Conservation (phyloP, 257 asterid species). For the Parsonsia alboflavescens region DNA sequence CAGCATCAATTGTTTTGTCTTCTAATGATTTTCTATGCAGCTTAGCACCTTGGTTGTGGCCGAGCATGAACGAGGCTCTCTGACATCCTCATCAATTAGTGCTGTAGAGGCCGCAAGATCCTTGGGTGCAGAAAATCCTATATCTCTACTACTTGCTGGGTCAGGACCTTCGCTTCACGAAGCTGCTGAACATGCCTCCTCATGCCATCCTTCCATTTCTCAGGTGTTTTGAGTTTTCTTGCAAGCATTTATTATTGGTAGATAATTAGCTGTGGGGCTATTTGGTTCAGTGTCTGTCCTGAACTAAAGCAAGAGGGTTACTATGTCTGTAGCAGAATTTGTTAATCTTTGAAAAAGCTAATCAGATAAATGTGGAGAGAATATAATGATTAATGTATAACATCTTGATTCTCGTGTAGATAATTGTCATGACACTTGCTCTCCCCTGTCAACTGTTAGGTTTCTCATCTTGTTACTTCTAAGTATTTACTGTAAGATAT, state of each 20-base stretch:
- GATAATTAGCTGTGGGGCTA: not conserved
- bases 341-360: not conserved
- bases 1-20: not conserved
- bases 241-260: not conserved
- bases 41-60: conserved; percentile 80
- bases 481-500: not conserved
- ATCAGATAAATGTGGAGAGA: not conserved
- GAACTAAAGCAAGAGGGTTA: not conserved
- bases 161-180: conserved; percentile 71
- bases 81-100: conserved; percentile 66
- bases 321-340: not conserved
- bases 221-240: conserved; percentile 34
- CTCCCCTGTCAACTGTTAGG: not conserved
- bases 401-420: not conserved
- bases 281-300: not conserved
- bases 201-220: conserved; percentile 71
- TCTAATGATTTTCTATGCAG: conserved; percentile 29
- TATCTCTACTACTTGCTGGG: conserved; percentile 79
- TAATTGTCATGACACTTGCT: not conserved
- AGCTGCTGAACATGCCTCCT: conserved; percentile 77
- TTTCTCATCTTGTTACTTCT: not conserved
- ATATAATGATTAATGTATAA: not conserved
- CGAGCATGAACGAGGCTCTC: conserved; percentile 70
- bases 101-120: conserved; percentile 81
- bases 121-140: conserved; percentile 54